Percentiles rank a stretch among this genome's conserved stretches.
Evolutionary conservation across 148 eudicot species (phyloP).

Genomic region (Pharnaceum exiguum): DNA sequence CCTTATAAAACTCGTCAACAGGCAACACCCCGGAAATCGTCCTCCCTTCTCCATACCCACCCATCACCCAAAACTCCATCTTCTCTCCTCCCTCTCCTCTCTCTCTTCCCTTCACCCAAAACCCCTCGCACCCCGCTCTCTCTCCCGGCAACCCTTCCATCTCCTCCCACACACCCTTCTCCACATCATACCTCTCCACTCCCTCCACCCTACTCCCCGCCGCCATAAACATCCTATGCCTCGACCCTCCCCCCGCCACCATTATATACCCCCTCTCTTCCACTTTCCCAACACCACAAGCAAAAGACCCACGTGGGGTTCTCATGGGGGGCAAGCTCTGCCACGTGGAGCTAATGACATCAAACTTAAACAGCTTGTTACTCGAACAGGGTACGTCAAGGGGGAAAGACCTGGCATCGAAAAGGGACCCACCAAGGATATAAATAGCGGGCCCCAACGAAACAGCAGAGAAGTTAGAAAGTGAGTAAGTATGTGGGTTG

Average conservation of each 20-base stretch:
- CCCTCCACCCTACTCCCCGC: constrained; percentile 78
- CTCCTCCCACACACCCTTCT: constrained; percentile 64
- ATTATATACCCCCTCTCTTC: constrained; percentile 37
- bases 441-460: constrained; percentile 41
- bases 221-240: constrained; percentile 80
- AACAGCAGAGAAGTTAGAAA: constrained; percentile 59
- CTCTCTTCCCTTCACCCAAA: constrained; percentile 29
- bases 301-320: constrained; percentile 80
- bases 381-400: constrained; percentile 65
- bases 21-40: constrained; percentile 82
- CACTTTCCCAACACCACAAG: constrained; percentile 37
- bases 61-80: constrained; percentile 95
- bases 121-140: constrained; percentile 88
- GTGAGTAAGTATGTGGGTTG: constrained; percentile 74
- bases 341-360: constrained; percentile 33
- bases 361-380: constrained; percentile 41
- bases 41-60: constrained; percentile 85
- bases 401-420: constrained; percentile 79
- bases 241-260: constrained; percentile 91
- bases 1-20: constrained; percentile 75
- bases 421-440: constrained; percentile 77
- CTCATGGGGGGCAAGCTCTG: constrained; percentile 51
- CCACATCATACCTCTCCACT: constrained; percentile 75
- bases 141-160: constrained; percentile 63
- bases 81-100: constrained; percentile 20